A percentile compares a stretch with the other conserved stretches of the same genome.
phyloP scores from a whole-genome alignment of 306 rosid species.

The Psophocarpus tetragonolobus region DNA sequence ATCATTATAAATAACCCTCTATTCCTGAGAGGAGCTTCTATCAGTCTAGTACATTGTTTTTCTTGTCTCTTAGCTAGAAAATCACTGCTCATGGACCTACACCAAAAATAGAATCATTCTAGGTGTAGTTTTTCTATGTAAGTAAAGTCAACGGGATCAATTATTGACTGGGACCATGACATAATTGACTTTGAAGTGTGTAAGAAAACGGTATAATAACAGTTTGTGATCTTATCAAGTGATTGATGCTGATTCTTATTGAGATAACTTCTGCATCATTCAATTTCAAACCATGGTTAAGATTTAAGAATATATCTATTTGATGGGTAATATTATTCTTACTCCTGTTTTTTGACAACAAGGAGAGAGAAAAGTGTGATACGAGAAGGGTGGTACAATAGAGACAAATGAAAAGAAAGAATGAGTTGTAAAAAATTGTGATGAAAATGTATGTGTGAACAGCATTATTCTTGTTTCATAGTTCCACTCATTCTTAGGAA shows the following conservation, averaged over 20 bases:
- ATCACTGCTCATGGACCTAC: neutral
- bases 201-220: neutral
- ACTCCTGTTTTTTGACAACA: neutral
- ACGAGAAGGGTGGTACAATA: neutral
- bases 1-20: neutral
- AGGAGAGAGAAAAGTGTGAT: neutral
- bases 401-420: neutral
- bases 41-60: neutral
- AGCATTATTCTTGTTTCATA: neutral
- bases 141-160: slow-evolving; percentile 16
- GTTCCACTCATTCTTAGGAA: slow-evolving; percentile 1
- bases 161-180: neutral
- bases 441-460: neutral
- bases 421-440: neutral
- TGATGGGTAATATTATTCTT: neutral
- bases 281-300: neutral
- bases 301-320: neutral
- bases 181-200: slow-evolving; percentile 1
- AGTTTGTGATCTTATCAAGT: neutral
- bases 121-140: neutral
- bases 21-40: neutral
- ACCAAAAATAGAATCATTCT: slow-evolving; percentile 15
- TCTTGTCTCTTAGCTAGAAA: slow-evolving; percentile 7
- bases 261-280: neutral
- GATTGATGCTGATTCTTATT: neutral